Evolutionary conservation across 352 stramenopile species (phyloP).

Genomic region (Thraustotheca clavata): DNA sequence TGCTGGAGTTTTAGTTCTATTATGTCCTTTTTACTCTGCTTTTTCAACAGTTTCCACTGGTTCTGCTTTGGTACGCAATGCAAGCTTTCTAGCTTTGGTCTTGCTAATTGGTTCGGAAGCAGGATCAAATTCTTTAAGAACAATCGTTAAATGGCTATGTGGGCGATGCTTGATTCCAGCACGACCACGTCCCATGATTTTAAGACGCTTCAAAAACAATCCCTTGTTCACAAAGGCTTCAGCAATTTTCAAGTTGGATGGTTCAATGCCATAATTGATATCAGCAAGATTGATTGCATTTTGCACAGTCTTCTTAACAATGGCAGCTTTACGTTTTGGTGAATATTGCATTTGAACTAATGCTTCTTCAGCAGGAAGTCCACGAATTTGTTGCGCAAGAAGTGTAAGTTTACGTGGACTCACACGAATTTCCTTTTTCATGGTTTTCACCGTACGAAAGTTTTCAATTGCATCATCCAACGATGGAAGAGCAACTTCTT

Average conservation of each 20-base stretch:
- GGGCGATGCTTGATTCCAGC: slow-evolving; percentile 80
- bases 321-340: slow-evolving; percentile 73
- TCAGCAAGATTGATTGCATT: slow-evolving; percentile 82
- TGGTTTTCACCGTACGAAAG: slow-evolving; percentile 55
- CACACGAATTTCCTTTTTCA: slow-evolving; percentile 73
- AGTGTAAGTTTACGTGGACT: slow-evolving; percentile 78
- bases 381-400: slow-evolving; percentile 74
- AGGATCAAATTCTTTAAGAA: slow-evolving; percentile 71
- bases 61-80: slow-evolving; percentile 26
- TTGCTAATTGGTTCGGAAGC: slow-evolving; percentile 68
- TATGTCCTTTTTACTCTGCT: slow-evolving; percentile 4
- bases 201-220: slow-evolving; percentile 70
- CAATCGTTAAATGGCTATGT: slow-evolving; percentile 68
- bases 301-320: slow-evolving; percentile 78
- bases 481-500: slow-evolving; percentile 16
- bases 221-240: slow-evolving; percentile 85
- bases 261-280: slow-evolving; percentile 85
- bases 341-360: slow-evolving; percentile 84
- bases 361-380: slow-evolving; percentile 58
- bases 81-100: slow-evolving; percentile 62
- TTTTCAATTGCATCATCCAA: slow-evolving; percentile 31
- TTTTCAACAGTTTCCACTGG: slow-evolving; percentile 34
- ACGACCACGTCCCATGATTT: slow-evolving; percentile 75
- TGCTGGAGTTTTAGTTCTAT: slow-evolving; percentile 1
- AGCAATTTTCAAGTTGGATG: slow-evolving; percentile 68